Conservation (phyloP, 495 filamentous ascomycete species). For the Penicillium paradoxum region DNA sequence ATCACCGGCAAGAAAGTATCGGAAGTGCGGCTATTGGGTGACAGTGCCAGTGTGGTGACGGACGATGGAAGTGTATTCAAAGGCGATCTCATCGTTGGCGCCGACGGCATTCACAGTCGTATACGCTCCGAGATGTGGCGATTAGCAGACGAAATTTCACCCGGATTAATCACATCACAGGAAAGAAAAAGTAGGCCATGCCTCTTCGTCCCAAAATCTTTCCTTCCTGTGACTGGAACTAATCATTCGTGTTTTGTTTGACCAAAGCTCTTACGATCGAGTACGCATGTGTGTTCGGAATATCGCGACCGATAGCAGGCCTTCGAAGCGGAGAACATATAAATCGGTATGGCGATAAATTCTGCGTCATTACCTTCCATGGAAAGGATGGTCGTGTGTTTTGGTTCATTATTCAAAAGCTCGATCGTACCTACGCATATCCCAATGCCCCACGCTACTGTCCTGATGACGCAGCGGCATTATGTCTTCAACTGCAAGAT, state of each 20-base stretch:
- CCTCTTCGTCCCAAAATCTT: too few relatives aligned
- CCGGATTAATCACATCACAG: background rate
- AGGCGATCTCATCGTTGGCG: slow-evolving; percentile 5
- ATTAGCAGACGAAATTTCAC: background rate
- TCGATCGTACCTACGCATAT: slow-evolving; percentile 31
- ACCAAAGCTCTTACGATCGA: background rate
- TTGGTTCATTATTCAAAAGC: slow-evolving; percentile 36
- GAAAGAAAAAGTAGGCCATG: background rate
- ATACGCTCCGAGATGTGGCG: slow-evolving; percentile 4
- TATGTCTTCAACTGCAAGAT: background rate
- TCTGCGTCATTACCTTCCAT: slow-evolving; percentile 6
- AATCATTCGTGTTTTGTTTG: background rate
- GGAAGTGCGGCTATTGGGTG: background rate
- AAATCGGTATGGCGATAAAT: slow-evolving; percentile 1
- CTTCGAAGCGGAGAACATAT: slow-evolving; percentile 3
- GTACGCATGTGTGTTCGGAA: background rate
- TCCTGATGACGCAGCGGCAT: background rate
- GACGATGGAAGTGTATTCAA: slow-evolving; percentile 26
- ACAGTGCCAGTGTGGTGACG: slow-evolving; percentile 6
- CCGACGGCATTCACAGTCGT: slow-evolving; percentile 11
- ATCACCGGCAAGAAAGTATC: slow-evolving; percentile 13
- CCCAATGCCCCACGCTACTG: background rate
- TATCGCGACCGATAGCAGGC: background rate
- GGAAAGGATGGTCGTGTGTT: slow-evolving; percentile 17
- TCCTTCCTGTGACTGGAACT: background rate